Base-by-base conservation (phyloP, 2,329 filamentous ascomycete genomes). In the Colletotrichum siamense region DNA sequence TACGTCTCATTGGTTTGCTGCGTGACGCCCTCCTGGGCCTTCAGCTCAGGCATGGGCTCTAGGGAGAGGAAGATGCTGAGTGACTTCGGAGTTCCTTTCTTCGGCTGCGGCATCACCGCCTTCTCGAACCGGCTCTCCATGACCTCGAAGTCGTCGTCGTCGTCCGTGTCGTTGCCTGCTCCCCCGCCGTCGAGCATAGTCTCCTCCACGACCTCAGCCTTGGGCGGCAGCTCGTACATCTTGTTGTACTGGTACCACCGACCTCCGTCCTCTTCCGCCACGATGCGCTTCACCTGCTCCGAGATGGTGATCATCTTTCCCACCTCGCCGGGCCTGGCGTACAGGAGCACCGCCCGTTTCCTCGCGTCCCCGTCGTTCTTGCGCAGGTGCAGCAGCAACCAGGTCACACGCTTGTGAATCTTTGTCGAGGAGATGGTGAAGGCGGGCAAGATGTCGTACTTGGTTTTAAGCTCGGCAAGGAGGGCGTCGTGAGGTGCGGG, bases 261-360 rank as follows among this genome's bases (percentile, higher is more conserved):
- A 12, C 70, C 87, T 7, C 44, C 62, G 15, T 57, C 66, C 55
- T 86, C 83, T 67, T 88, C 86, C 36, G 80, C 84, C 69, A 94
- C 83, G 63, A 91, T 85, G 30, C 77, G 76, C 82, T 94, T 93
- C 72, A 88, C 89, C 49, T 94, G 92, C 83, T 95, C 94, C 61
- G 89, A 88, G 62, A 95, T 89, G 6, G 91, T 93, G 79, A 95
- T 90, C 80, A 95, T 86, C 83, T 95, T 96, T 83, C 88, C 88
- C 3, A 91, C 88, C 5, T 91, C 89, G 12, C 82, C 76, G 1
- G 88, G 85, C 24, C 88, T 88, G 36, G 90, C 89, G 79, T 91
- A 87, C 22, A 92, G 82, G 52, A 92, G 81, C n/a, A 86, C 86
- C 16, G 87, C 80, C 12, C 83, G 82, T 0, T 81, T 82, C 49